Base-by-base conservation (phyloP, 371 early-diverging fungal genomes). In the Apophysomyces ossiformis region DNA sequence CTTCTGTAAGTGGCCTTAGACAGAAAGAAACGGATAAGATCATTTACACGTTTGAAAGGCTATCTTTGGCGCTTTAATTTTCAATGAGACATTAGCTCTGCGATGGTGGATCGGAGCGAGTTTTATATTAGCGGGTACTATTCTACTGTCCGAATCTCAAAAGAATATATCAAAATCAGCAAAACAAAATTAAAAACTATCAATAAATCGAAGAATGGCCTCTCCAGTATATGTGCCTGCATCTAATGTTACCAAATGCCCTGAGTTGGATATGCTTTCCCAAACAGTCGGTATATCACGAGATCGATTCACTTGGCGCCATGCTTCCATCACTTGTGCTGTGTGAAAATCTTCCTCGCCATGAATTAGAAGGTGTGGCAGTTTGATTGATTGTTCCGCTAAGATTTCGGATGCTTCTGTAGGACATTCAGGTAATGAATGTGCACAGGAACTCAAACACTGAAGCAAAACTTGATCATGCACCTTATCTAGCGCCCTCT, bases 81-180 rank as follows among this genome's bases (percentile, higher is more conserved):
- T 93, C 68, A 79, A 86, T 59, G 92, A 93, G 47, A 84, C 85
- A 0, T 71, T 93, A 62, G 79, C 87, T 7, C 44, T 89, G 58
- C 84, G 85, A 67, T 93, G 93, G 93, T 92, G 93, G 92, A 76
- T 82, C 45, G 93, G 93, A 5, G 92, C 91, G 0, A 85, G 88
- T 64, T 72, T 92, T 58, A 92, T 92, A 54, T 81, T 88, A 36
- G 54, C 80, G 18, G 89, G 89, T 7, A 86, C 87, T 1, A 77
- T 89, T 15, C 68, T 89, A 39, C 70, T 87, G 26, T 79, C 79
- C 21, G 70, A 74, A 39, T 63, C 75, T 15, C 76, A 78, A 70
- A 73, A 70, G 43, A 63, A 65, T 58, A 69, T 64, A 58, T 32
- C 41, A 15, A 58, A 69, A 5, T 39, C 74, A 57, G 37, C 62